These are phyloP conservation scores for Ustilago tritici DNA, from an alignment of 1,284 basidiomycete species.

Conservation along the genomic window DNA sequence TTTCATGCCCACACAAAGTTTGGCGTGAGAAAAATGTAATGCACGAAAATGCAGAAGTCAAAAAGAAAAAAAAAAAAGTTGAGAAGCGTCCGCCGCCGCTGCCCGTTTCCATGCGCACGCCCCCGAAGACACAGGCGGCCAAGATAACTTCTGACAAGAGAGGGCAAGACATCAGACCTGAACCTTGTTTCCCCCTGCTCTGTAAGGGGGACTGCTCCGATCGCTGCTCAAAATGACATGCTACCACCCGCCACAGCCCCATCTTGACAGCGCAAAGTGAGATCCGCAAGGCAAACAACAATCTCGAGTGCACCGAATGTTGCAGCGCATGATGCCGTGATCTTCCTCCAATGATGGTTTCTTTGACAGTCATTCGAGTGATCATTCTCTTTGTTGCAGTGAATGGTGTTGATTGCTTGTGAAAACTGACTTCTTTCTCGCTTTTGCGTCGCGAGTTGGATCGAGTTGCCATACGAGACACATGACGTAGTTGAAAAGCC, in stretches of 20 bases:
- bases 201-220: background rate
- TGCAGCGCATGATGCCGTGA: conserved; percentile 3
- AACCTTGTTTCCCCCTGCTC: background rate
- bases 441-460: background rate
- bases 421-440: background rate
- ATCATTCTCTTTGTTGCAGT: background rate
- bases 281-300: background rate
- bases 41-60: background rate
- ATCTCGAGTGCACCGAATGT: background rate
- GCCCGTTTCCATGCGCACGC: background rate
- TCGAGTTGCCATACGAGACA: background rate
- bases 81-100: background rate
- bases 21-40: background rate
- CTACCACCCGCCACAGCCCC: background rate
- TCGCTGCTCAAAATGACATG: background rate
- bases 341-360: background rate
- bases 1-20: background rate
- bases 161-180: background rate
- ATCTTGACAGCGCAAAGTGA: background rate
- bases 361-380: background rate
- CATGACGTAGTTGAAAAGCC: background rate
- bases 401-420: background rate
- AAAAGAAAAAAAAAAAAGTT: background rate
- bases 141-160: background rate
- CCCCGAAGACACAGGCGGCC: background rate